Base-by-base conservation (phyloP, 176 grass and related monocot species). In the Cenchrus fungigraminus region DNA sequence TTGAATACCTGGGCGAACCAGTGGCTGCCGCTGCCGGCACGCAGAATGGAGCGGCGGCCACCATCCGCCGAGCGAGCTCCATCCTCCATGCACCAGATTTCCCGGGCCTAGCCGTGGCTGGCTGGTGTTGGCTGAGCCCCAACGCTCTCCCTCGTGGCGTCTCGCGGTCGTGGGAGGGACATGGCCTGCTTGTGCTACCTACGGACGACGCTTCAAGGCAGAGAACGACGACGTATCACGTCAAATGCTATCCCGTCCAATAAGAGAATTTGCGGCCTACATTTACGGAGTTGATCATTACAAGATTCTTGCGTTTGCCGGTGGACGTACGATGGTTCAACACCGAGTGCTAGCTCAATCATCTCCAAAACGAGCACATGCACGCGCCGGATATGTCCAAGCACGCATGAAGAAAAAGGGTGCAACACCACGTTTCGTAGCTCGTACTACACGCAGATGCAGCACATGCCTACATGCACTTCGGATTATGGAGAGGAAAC, bases 291-390 rank as follows among this genome's bases (percentile, higher is more conserved):
- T 31, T 52, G 71, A 25, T 25, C 25, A 73, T 5, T 46, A 0
- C 12, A n/a, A 1, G 13, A 12, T 55, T 52, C 14, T 54, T 55
- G 58, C 2, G 9, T 68, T 12, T n/a, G 22, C 69, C 37, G 80
- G 54, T 88, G 80, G 55, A 63, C 7, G 79, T 59, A 60, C 20
- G 20, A 87, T 83, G 73, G 76, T 53, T 83, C 64, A 10, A 60
- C 64, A 43, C 28, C 19, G 43, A 45, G 11, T n/a, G 6, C 46
- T 0, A 49, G 8, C 43, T 44, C 62, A 22, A 44, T 77, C n/a
- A 11, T 20, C 17, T 54, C 7, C 20, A 73, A 73, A 55, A 29
- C 69, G 32, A 14, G 20, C 6, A 14, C 44, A 32, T 44, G 64
- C 79, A 76, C 12, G 44, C 37, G 29, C 65, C 28, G 13, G 51